Evolutionary conservation across 805 yeast genomes (phyloP), one percentile per base, ranked within the genome.

Genomic region (Hanseniaspora vineae): DNA sequence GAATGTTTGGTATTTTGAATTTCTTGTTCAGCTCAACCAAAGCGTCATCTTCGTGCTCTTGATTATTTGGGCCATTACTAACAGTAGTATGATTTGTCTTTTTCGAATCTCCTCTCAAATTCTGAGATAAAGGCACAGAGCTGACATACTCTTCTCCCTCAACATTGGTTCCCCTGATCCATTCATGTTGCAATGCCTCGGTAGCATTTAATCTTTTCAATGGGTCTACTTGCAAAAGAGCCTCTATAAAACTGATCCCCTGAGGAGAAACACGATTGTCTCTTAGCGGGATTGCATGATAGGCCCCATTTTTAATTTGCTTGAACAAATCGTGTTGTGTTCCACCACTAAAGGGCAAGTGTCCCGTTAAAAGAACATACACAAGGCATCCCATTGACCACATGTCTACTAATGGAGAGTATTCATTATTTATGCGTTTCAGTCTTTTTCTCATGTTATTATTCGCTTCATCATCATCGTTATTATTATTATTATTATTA

Each of bases 371-470:
- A 20, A 90, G 78, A 3, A 92, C 98, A 66, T 88, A 92, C 0
- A 88, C 82, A 29, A 92, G 67, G 64, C 99, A 92, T 0, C 98
- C 99, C 49, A 92, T 72, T 1, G 97, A 87, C 99, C 99, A 92
- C 75, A 92, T 86, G 62, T 92, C 99, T 14, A 92, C 97, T 49
- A 85, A 72, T 37, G 84, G 81, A 2, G 96, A 86, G 59, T 92
- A 92, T 46, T 63, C 65, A 55, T 51, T 50, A 54, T 57, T 32
- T 54, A 56, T 43, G 45, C 44, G 23, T 49, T 46, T 29, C 54
- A 23, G 8, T 51, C 44, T 51, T 49, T 13, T 51, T 44, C 35
- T 51, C 44, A 31, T 50, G 49, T 35, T 46, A 49, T 23, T 23
- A 23, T 23, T 23, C n/a, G n/a, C n/a, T n/a, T n/a, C n/a, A n/a